These are phyloP conservation scores for Starmerella ratchasimensis DNA, from an alignment of 805 yeast species.

Conservation along the genomic window DNA sequence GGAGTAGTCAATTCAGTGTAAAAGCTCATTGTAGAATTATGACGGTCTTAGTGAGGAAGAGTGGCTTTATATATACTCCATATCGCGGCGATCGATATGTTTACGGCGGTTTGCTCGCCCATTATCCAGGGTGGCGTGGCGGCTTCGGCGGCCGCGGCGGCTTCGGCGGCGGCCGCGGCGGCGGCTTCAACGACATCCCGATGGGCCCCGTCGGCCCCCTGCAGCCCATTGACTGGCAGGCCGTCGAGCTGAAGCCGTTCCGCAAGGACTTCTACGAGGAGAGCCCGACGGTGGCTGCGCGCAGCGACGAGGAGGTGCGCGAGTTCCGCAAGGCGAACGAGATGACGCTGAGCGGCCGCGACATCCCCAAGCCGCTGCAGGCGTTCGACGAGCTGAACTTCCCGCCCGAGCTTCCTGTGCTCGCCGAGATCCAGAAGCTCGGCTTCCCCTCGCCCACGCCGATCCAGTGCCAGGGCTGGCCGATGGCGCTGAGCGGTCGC, in stretches of 20 bases:
- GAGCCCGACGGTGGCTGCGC: slow-evolving; percentile 59
- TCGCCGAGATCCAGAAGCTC: slow-evolving; percentile 73
- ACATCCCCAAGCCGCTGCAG: slow-evolving; percentile 90
- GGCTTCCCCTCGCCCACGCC: slow-evolving; percentile 93
- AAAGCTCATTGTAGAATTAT: slow-evolving; percentile 1
- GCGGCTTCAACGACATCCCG: slow-evolving; percentile 33
- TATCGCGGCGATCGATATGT: too few relatives aligned
- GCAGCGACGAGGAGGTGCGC: slow-evolving; percentile 59
- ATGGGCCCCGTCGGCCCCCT: slow-evolving; percentile 28
- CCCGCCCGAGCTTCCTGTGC: slow-evolving; percentile 66
- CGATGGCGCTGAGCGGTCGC: slow-evolving; percentile 98
- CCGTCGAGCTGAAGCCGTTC: slow-evolving; percentile 64
- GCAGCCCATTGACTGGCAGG: slow-evolving; percentile 69
- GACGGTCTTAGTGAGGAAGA: too few relatives aligned
- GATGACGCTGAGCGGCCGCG: slow-evolving; percentile 71
- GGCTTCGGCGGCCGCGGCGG: slow-evolving; percentile 31
- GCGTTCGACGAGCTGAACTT: slow-evolving; percentile 93
- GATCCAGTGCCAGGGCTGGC: slow-evolving; percentile 99
- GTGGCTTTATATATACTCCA: too few relatives aligned
- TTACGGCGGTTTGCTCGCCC: too few relatives aligned
- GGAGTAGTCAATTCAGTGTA: slow-evolving; percentile 14
- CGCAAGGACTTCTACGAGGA: slow-evolving; percentile 92
- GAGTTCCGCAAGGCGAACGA: slow-evolving; percentile 70
- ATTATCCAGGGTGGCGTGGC: slow-evolving; percentile 34
- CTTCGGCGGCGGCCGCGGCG: slow-evolving; percentile 29